Evolutionary conservation across 2,329 filamentous ascomycete species (phyloP).

Genomic region (Cordyceps pruinosa): DNA sequence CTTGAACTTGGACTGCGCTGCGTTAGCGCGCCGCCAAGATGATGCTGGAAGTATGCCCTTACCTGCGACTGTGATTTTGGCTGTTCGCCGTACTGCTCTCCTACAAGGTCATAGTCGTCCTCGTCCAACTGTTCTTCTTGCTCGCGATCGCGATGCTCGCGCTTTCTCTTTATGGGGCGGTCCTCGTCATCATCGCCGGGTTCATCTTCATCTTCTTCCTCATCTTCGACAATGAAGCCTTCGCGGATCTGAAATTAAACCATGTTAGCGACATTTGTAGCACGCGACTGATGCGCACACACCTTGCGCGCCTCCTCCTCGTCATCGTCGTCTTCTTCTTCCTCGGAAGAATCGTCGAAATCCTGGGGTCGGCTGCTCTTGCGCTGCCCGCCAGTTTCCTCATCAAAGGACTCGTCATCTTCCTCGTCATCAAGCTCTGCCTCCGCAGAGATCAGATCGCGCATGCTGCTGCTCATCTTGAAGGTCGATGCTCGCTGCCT

Average conservation of each 20-base stretch:
- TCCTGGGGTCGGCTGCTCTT: slow-evolving; percentile 30
- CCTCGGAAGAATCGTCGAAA: slow-evolving; percentile 81
- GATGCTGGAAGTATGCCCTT: slow-evolving; percentile 24
- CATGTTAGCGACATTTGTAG: neutral
- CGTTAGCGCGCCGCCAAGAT: slow-evolving; percentile 17
- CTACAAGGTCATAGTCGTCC: slow-evolving; percentile 92
- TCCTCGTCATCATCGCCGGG: slow-evolving; percentile 52
- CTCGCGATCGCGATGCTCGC: slow-evolving; percentile 67
- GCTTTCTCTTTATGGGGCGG: slow-evolving; percentile 63
- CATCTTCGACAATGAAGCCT: slow-evolving; percentile 85
- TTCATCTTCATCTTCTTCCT: slow-evolving; percentile 70
- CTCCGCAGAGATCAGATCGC: slow-evolving; percentile 74
- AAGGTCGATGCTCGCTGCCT: slow-evolving; percentile 17
- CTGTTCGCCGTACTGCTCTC: slow-evolving; percentile 62
- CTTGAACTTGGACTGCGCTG: slow-evolving; percentile 77
- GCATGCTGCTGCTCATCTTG: slow-evolving; percentile 58
- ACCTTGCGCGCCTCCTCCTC: slow-evolving; percentile 76
- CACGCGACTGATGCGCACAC: slow-evolving; percentile 21
- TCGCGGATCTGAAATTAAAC: slow-evolving; percentile 61
- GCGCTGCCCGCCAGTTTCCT: slow-evolving; percentile 59
- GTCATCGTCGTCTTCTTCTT: slow-evolving; percentile 88
- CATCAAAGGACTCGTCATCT: slow-evolving; percentile 76
- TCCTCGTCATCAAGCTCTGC: slow-evolving; percentile 82
- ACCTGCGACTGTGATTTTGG: slow-evolving; percentile 64
- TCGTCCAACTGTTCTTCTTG: slow-evolving; percentile 88